A percentile compares a stretch with the other conserved stretches of the same genome.
Evolutionary conservation across 2,329 filamentous ascomycete genomes (phyloP).

Genomic region (Xylaria sp.): DNA sequence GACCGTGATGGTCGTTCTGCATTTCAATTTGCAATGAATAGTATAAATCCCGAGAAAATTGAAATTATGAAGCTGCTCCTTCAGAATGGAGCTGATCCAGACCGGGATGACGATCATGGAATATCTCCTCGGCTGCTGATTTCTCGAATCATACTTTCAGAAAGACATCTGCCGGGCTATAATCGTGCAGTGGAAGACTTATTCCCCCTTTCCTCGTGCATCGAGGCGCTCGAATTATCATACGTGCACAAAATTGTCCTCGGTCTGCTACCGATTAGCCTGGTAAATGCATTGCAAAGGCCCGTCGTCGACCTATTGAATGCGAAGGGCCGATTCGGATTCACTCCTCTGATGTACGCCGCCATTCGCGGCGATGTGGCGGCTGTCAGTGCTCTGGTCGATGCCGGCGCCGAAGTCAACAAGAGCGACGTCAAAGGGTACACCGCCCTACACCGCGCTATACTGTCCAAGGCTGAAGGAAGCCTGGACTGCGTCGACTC

Average conservation of each 20-base stretch:
- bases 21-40: neutral
- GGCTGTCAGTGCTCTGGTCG: conserved; percentile 11
- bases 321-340: conserved; percentile 1
- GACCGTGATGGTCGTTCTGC: neutral
- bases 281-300: neutral
- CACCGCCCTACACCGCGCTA: neutral
- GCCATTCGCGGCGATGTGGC: neutral
- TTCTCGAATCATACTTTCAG: neutral
- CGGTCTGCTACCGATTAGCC: conserved; percentile 2
- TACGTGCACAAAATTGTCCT: conserved; percentile 16
- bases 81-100: conserved; percentile 16
- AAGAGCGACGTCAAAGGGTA: neutral
- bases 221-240: neutral
- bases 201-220: neutral
- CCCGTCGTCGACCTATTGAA: conserved; percentile 1
- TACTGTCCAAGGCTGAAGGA: neutral
- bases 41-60: neutral
- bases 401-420: conserved; percentile 15
- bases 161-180: neutral
- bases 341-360: conserved; percentile 10
- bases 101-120: conserved; percentile 5
- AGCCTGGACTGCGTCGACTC: neutral
- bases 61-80: conserved; percentile 15
- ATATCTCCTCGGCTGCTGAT: neutral
- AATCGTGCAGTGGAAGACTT: neutral